Percentiles rank a stretch among this genome's conserved stretches.
phyloP scores from a whole-genome alignment of 225 moss, liverwort and hornwort genomes.

The Neckera pumila region DNA sequence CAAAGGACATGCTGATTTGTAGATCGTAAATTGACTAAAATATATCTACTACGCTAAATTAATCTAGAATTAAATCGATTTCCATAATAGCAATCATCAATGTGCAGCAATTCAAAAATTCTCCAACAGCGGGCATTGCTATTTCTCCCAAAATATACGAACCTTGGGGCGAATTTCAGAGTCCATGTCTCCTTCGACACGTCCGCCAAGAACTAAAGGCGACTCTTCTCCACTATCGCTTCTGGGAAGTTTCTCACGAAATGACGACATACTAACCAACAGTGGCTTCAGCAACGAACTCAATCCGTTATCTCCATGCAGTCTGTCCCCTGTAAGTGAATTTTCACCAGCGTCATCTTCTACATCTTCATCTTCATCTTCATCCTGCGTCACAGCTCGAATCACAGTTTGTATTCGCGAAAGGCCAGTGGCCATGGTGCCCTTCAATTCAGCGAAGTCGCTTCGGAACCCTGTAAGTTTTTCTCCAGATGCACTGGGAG shows the following conservation, averaged over 20 bases:
- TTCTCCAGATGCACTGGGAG: conserved; percentile 36
- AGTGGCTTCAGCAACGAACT: conserved; percentile 73
- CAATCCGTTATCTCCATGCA: conserved; percentile 23
- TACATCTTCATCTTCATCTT: conserved; percentile 30
- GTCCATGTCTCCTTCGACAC: conserved; percentile 20
- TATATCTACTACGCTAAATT: neutral
- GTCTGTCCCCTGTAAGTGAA: conserved; percentile 13
- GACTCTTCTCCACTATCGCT: conserved; percentile 25
- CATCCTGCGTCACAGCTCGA: conserved; percentile 68
- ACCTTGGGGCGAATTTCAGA: conserved; percentile 9
- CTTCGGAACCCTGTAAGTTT: conserved; percentile 75
- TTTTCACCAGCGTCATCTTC: conserved; percentile 12
- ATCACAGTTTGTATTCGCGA: conserved; percentile 76
- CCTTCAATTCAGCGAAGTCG: conserved; percentile 87
- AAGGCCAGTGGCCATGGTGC: conserved; percentile 72
- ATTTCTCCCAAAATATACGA: neutral
- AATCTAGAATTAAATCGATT: neutral
- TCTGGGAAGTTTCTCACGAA: conserved; percentile 31
- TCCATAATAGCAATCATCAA: neutral
- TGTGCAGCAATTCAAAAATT: neutral
- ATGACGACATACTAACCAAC: conserved; percentile 47
- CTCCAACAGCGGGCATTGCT: neutral
- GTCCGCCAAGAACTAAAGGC: conserved; percentile 4
- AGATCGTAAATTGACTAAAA: neutral
- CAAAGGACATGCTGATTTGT: neutral